Percentiles rank a stretch among this genome's conserved stretches.
These are phyloP conservation scores for Trichosporon coremiiforme DNA, from an alignment of 1,284 basidiomycete species.

Conservation along the genomic window DNA sequence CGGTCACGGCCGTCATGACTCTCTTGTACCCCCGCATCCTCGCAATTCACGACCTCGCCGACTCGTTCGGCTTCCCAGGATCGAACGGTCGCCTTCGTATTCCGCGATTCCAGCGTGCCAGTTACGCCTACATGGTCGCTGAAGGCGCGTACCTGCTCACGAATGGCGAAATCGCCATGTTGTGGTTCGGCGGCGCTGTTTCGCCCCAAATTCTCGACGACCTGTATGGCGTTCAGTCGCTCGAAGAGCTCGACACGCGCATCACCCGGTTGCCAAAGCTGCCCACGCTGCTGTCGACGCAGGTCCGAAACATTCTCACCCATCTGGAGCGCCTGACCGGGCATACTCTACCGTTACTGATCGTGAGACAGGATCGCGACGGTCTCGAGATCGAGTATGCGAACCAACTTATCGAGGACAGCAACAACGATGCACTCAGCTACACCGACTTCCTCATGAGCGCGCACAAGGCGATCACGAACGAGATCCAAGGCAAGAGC, in stretches of 20 bases:
- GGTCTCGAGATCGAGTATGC: constrained; percentile 93
- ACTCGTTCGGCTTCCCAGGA: constrained; percentile 66
- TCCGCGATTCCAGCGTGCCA: constrained; percentile 80
- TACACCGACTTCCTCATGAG: constrained; percentile 69
- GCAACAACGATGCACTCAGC: constrained; percentile 90
- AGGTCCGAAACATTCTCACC: constrained; percentile 80
- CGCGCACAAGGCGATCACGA: constrained; percentile 55
- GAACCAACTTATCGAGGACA: constrained; percentile 95
- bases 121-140: constrained; percentile 84
- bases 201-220: constrained; percentile 82
- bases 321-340: constrained; percentile 70
- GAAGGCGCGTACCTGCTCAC: constrained; percentile 90
- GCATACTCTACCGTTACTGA: constrained; percentile 66
- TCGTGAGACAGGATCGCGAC: constrained; percentile 92
- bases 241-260: constrained; percentile 70
- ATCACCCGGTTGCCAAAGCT: constrained; percentile 75
- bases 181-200: constrained; percentile 86
- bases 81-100: constrained; percentile 65
- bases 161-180: constrained; percentile 84
- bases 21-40: constrained; percentile 87
- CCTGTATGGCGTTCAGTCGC: constrained; percentile 80
- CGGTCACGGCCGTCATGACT: constrained; percentile 71
- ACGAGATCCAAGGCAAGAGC: constrained; percentile 52
- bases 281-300: constrained; percentile 74
- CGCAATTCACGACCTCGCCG: constrained; percentile 82